These are phyloP conservation scores for Rhizophagus prolifer DNA, from an alignment of 192 early-diverging fungal genomes.

Conservation along the genomic window DNA sequence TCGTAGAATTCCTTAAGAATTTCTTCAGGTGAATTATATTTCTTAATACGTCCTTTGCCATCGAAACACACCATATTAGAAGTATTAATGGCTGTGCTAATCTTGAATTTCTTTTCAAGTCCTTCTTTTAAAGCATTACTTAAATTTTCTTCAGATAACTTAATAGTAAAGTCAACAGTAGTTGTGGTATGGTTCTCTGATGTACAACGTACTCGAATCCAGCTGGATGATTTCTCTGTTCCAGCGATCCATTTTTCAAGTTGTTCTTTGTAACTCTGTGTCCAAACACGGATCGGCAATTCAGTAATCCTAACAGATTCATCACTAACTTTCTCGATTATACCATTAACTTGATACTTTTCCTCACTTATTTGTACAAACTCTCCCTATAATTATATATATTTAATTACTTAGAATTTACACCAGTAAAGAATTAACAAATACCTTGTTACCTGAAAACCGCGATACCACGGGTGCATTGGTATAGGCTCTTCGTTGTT, in stretches of 20 bases:
- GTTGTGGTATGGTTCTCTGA: slow-evolving; percentile 33
- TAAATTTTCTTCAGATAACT: slow-evolving; percentile 73
- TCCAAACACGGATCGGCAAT: slow-evolving; percentile 88
- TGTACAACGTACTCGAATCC: slow-evolving; percentile 57
- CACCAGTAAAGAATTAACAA: too few species aligned
- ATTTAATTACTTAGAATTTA: too few species aligned
- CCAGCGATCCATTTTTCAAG: slow-evolving; percentile 74
- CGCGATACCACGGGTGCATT: slow-evolving; percentile 94
- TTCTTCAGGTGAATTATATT: slow-evolving; percentile 74
- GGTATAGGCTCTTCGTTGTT: slow-evolving; percentile 62
- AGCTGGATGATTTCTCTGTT: slow-evolving; percentile 66
- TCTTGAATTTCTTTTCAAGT: slow-evolving; percentile 80
- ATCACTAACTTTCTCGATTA: slow-evolving; percentile 67
- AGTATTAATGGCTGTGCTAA: slow-evolving; percentile 68
- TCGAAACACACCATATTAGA: slow-evolving; percentile 97
- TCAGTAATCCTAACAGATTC: slow-evolving; percentile 85
- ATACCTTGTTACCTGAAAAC: slow-evolving; percentile 55
- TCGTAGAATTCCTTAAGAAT: slow-evolving; percentile 89
- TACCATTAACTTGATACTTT: slow-evolving; percentile 70
- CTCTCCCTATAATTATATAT: slow-evolving; percentile 42
- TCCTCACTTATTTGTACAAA: slow-evolving; percentile 63
- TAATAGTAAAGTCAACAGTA: slow-evolving; percentile 28
- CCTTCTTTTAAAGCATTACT: slow-evolving; percentile 71
- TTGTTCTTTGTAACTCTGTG: slow-evolving; percentile 80
- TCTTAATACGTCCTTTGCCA: slow-evolving; percentile 76